phyloP scores from a whole-genome alignment of 164 flowering plant species.

The Macadamia tetraphylla region DNA sequence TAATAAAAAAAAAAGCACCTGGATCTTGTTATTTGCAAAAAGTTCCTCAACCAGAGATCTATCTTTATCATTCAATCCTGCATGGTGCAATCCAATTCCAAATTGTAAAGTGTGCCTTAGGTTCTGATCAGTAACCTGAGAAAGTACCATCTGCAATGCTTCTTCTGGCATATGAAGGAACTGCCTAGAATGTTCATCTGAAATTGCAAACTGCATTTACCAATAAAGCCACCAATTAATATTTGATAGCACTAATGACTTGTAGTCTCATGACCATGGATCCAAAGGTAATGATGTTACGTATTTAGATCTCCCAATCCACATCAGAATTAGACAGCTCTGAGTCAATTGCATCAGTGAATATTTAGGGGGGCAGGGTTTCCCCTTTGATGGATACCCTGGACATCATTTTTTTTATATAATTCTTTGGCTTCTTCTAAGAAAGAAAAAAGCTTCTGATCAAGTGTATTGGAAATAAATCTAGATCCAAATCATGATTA shows the following conservation, averaged over 20 bases:
- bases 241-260: background rate
- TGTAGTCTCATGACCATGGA: background rate
- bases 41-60: constrained; percentile 94
- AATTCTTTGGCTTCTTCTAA: too few relatives aligned
- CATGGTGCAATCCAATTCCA: constrained; percentile 98
- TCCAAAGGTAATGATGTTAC: too few relatives aligned
- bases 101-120: constrained; percentile 90
- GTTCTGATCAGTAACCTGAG: constrained; percentile 89
- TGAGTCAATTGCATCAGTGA: too few relatives aligned
- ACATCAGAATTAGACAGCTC: too few relatives aligned
- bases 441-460: too few relatives aligned
- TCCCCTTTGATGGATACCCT: too few relatives aligned
- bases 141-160: constrained; percentile 81
- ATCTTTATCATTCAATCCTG: constrained; percentile 90
- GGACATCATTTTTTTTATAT: too few relatives aligned
- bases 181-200: constrained; percentile 87
- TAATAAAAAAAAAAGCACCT: constrained; percentile 35
- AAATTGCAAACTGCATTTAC: constrained; percentile 74
- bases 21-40: constrained; percentile 89
- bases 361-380: too few relatives aligned
- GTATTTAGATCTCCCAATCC: too few relatives aligned
- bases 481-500: too few relatives aligned
- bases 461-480: too few relatives aligned
- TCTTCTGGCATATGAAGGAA: constrained; percentile 79
- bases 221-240: constrained; percentile 5